Base-by-base conservation (phyloP, 2,329 filamentous ascomycete species). In the Alternaria sp. region DNA sequence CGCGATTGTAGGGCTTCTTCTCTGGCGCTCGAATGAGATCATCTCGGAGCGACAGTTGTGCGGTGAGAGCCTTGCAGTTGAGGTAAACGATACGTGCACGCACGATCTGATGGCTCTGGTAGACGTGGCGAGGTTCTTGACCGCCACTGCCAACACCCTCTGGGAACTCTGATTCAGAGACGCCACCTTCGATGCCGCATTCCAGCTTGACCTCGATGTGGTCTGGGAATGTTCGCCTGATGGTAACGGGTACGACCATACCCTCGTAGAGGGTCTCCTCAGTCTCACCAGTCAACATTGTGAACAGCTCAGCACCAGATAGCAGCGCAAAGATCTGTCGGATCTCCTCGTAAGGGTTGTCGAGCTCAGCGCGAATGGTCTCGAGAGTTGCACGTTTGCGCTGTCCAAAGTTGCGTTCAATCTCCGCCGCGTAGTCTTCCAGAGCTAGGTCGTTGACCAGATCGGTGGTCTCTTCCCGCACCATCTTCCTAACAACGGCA, bases 271-370 rank as follows among this genome's bases (percentile, higher is more conserved):
- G 84, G 0, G 93, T 92, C 1, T 96, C 91, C 63, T 88, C 86
- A 1, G 93, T 98, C 81, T 99, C 96, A 62, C 95, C 96, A 4
- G 96, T 98, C 59, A 98, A 89, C 90, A 97, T 97, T 43, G 94
- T 96, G 80, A 98, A 99, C 63, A 97, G 88, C 70, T 97, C 93
- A 21, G 94, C 90, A 0, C 89, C 85, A 25, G 84, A 84, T 44
- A 97, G 84, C 55, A 87, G 82, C 47, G 87, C 86, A 76, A 96
- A 97, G 67, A 90, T 89, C 71, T 92, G 91, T 49, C 96, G 89
- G 60, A 99, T 86, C 79, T 99, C 96, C 81, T 99, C 96, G 78
- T 97, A 99, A 1, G 96, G 94, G 20, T 91, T 90, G 74, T 96
- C 92, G 55, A 99, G 84, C 80, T 99, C 96, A 15, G 93, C 94